Percentiles rank a stretch among this genome's conserved stretches.
Evolutionary conservation across 768 basidiomycete species (phyloP).

Genomic region (Mycena latifolia): DNA sequence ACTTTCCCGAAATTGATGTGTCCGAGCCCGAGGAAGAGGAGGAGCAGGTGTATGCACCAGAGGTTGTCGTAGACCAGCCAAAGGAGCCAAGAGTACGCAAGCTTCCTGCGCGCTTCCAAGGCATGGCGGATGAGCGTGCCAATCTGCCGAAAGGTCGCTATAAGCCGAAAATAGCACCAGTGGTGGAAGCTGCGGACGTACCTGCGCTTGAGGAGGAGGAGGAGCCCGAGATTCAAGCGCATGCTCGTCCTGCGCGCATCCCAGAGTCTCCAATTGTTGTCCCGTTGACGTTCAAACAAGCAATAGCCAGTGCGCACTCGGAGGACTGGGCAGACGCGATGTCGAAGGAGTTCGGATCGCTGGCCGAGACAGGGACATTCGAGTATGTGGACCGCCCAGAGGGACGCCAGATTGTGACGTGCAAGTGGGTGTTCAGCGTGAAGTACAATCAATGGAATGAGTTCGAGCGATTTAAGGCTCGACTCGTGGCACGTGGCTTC

Average conservation of each 20-base stretch:
- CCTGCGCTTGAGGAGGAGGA: slow-evolving; percentile 13
- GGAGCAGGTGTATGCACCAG: background rate
- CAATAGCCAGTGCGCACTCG: slow-evolving; percentile 1
- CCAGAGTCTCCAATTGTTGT: background rate
- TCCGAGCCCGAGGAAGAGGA: background rate
- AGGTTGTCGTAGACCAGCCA: background rate
- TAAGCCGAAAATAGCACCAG: background rate
- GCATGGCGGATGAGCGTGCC: slow-evolving; percentile 10
- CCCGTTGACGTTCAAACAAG: slow-evolving; percentile 9
- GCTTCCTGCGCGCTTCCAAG: background rate
- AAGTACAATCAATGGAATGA: slow-evolving; percentile 4
- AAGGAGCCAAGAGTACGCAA: background rate
- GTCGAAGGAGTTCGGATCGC: slow-evolving; percentile 3
- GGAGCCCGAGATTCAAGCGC: slow-evolving; percentile 14
- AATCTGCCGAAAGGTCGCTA: slow-evolving; percentile 16
- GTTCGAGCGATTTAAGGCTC: slow-evolving; percentile 7
- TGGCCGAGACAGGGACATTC: slow-evolving; percentile 1
- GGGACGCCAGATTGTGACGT: background rate
- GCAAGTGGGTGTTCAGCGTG: slow-evolving; percentile 10
- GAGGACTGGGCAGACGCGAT: slow-evolving; percentile 6
- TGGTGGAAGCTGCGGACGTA: background rate
- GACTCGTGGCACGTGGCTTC: background rate
- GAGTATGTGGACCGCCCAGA: slow-evolving; percentile 2
- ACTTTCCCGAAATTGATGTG: background rate
- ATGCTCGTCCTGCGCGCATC: slow-evolving; percentile 2